These are phyloP conservation scores for thale cress (Arabidopsis thaliana) DNA, from an alignment of 345 rosid genomes.

Conservation along the genomic window TAIR10.1 NC_003071.7:12509001-12509500, in stretches of 20 bases:
- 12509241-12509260: neutral
- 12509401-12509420: slow-evolving; percentile 68
- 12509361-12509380: slow-evolving; percentile 4
- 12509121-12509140: neutral
- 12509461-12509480: slow-evolving; percentile 39
- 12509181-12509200: slow-evolving; percentile 50
- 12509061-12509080: slow-evolving; percentile 42
- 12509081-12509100: slow-evolving; percentile 30
- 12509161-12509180: slow-evolving; percentile 41
- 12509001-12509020: slow-evolving; percentile 48
- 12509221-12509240: neutral
- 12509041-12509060: slow-evolving; percentile 41
- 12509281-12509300: slow-evolving; percentile 21
- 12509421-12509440: slow-evolving; percentile 60
- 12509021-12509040: slow-evolving; percentile 53
- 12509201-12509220: slow-evolving; percentile 54
- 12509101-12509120: slow-evolving; percentile 20
- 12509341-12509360: slow-evolving; percentile 27
- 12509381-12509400: slow-evolving; percentile 24
- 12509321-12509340: slow-evolving; percentile 46
- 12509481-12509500: slow-evolving; percentile 66
- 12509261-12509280: slow-evolving; percentile 36
- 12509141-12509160: neutral
- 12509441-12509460: slow-evolving; percentile 50
- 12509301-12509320: slow-evolving; percentile 27